Conservation (phyloP, 148 eudicot genomes). For the Heliamphora exappendiculata region DNA sequence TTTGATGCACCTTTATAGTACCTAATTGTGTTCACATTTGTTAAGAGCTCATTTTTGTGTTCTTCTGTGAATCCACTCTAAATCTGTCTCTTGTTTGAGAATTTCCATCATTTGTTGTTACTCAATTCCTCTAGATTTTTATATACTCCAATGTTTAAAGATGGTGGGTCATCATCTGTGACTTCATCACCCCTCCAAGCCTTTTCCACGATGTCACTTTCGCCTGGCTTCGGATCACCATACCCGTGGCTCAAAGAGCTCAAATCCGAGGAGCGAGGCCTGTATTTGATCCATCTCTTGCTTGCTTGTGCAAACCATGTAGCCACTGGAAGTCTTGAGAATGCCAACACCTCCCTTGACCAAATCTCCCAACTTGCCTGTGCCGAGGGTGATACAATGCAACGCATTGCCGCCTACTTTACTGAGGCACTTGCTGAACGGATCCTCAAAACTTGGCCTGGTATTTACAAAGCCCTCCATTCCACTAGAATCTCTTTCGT, state of each 20-base stretch:
- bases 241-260: constrained; percentile 75
- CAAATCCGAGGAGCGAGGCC: constrained; percentile 89
- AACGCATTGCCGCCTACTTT: constrained; percentile 86
- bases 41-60: no score
- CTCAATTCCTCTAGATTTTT: not conserved
- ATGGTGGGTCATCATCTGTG: constrained; percentile 77
- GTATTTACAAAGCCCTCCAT: constrained; percentile 68
- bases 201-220: constrained; percentile 49
- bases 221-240: constrained; percentile 57
- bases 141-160: constrained; percentile 66
- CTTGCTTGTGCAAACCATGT: constrained; percentile 91
- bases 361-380: constrained; percentile 80
- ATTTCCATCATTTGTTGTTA: not conserved
- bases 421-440: constrained; percentile 83
- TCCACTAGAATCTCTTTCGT: constrained; percentile 46
- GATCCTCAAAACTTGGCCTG: constrained; percentile 79
- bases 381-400: constrained; percentile 94
- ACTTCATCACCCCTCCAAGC: constrained; percentile 70
- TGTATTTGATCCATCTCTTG: constrained; percentile 76
- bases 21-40: not conserved
- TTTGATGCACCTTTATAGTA: not conserved
- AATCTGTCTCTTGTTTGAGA: not conserved
- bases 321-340: constrained; percentile 57
- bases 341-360: constrained; percentile 75
- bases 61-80: not conserved